These are phyloP conservation scores for Jatropha podagrica DNA, from an alignment of 441 rosid genomes.

Conservation along the genomic window DNA sequence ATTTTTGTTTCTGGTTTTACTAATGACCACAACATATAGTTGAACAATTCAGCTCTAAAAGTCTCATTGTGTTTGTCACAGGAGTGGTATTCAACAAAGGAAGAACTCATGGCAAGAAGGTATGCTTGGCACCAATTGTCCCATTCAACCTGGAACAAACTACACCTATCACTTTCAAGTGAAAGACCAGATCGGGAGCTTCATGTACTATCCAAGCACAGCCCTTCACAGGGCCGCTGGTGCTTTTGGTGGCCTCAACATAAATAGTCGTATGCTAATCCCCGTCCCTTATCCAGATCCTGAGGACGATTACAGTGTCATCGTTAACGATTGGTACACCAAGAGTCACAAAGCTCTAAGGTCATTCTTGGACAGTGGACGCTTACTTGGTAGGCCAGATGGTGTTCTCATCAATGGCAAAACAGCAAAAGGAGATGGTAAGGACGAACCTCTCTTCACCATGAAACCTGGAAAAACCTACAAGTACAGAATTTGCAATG, in stretches of 20 bases:
- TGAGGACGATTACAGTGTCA: background rate
- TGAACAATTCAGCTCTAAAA: too few relatives aligned
- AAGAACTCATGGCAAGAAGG: slow-evolving; percentile 1
- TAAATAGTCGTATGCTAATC: background rate
- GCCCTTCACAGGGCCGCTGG: slow-evolving; percentile 23
- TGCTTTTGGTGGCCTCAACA: slow-evolving; percentile 10
- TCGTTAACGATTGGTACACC: slow-evolving; percentile 48
- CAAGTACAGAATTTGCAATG: background rate
- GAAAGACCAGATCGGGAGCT: background rate
- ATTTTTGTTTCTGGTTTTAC: too few relatives aligned
- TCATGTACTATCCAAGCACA: slow-evolving; percentile 13
- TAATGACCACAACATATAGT: too few relatives aligned
- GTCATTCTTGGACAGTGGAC: slow-evolving; percentile 54
- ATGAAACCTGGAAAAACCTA: slow-evolving; percentile 33
- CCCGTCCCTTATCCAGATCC: background rate
- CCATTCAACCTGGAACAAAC: slow-evolving; percentile 19
- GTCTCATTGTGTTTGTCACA: slow-evolving; percentile 18
- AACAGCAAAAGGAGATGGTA: slow-evolving; percentile 35
- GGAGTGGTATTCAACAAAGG: slow-evolving; percentile 1
- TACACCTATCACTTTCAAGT: background rate
- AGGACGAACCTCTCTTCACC: slow-evolving; percentile 57
- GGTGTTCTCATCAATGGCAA: slow-evolving; percentile 28
- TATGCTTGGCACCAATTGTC: background rate
- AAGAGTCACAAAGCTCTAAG: slow-evolving; percentile 49
- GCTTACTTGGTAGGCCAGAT: slow-evolving; percentile 45